These are phyloP conservation scores for Neonectria faginata DNA, from an alignment of 2,329 filamentous ascomycete genomes.

Conservation along the genomic window DNA sequence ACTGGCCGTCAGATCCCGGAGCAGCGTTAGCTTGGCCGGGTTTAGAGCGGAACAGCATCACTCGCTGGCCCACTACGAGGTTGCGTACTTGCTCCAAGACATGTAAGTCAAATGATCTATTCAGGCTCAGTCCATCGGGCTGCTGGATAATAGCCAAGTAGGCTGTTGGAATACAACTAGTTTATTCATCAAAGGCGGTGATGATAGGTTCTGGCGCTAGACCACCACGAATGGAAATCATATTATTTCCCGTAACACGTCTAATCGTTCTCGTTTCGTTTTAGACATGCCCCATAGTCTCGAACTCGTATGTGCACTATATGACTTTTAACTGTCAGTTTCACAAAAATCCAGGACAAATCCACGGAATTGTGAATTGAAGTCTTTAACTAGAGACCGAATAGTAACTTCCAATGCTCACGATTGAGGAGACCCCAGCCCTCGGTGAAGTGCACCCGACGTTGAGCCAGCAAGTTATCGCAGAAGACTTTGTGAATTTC, in stretches of 20 bases:
- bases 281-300: not conserved
- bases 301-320: not conserved
- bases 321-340: not conserved
- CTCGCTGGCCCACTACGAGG: not conserved
- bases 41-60: constrained; percentile 1
- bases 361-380: not conserved
- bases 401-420: constrained; percentile 37
- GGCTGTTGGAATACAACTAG: not conserved
- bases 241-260: not conserved
- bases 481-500: constrained; percentile 30
- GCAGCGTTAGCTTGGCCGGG: constrained; percentile 7
- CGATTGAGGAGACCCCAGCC: constrained; percentile 41
- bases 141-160: not conserved
- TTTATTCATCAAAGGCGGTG: not conserved
- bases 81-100: not conserved
- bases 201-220: not conserved
- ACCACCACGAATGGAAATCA: not conserved
- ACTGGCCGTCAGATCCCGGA: constrained; percentile 8
- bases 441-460: constrained; percentile 38
- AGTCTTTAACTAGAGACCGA: not conserved
- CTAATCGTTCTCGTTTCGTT: not conserved
- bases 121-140: not conserved
- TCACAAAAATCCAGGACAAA: not conserved
- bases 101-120: not conserved
- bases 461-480: constrained; percentile 10